Evolutionary conservation across 1,139 yeast genomes (phyloP), one percentile per base, ranked within the genome.

Genomic region (Geotrichum candidum): DNA sequence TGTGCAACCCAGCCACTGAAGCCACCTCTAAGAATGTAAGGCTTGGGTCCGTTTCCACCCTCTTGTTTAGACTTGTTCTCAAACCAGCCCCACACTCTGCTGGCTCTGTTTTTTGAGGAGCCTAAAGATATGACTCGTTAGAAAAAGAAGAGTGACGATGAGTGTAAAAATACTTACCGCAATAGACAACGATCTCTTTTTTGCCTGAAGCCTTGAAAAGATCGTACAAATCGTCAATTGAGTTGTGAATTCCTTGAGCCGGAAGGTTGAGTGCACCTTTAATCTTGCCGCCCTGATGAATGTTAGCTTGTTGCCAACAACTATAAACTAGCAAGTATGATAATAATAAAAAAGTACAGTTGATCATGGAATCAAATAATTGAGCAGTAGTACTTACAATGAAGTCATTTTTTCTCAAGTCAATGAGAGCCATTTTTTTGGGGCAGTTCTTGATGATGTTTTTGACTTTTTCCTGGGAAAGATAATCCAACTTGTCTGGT

Each of bases 181-280:
- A 68, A 57, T 68, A 68, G 41, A 68, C 55, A 54, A 65, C 63
- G 18, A 68, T 63, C 31, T 63, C 62, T 50, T 65, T 61, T 54
- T 66, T 68, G 15, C 70, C 69, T 10, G 68, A 59, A 11, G 60
- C 59, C 25, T 66, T 67, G 45, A 65, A 67, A 38, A 68, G 57
- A 2, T 65, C 64, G 56, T 69, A 68, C n/a, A 69, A 56, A 33
- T 63, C 66, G 0, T 61, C 65, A 31, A 68, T 61, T 10, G 69
- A 64, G 53, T 65, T 56, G 51, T 65, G 63, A 18, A 68, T 63
- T 50, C 69, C 65, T 63, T 68, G 70, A 23, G 71, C 70, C 23
- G 72, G 72, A n/a, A 69, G 59, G 59, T 69, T 67, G 46, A 67
- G 59, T 2, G 72, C 69, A 0, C 69, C 68, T 50, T 67, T 61